Evolutionary conservation across 192 early-diverging fungal genomes (phyloP), one percentile per base, ranked within the genome.

Genomic region (Spizellomyces sp.): DNA sequence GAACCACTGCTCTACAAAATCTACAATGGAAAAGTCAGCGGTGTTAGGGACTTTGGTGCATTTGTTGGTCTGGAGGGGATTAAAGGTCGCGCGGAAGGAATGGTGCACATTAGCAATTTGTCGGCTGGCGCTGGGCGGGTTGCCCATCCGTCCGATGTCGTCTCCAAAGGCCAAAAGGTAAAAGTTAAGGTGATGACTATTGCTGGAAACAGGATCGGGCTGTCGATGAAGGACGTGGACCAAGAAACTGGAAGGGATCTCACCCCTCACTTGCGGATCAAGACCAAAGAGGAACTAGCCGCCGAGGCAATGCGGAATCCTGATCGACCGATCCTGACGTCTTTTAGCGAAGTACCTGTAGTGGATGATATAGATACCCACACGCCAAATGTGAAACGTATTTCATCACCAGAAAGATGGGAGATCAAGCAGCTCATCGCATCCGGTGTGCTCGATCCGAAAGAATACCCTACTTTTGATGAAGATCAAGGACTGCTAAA

Each of bases 361-460:
- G 67, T 79, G 5, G 82, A 84, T 48, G 81, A 83, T 50, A 48
- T 73, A 4, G 77, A 76, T 57, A 78, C 79, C 0, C 73, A 70
- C 56, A 69, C 56, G 15, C 27, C 70, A 15, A 71, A 70, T 27
- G 67, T 77, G 4, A 96, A 99, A 76, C 88, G 98, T 3, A 84
- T 98, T 67, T 91, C 95, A 9, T 97, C 95, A 9, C 95, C 95
- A 0, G 96, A 98, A 75, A 88, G 93, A 42, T 99, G 92, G 90
- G 98, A 99, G 78, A 89, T 98, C 67, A 95, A 98, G 78, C 98
- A 99, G 77, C 79, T 99, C 45, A 96, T 97, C 74, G 95, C 98
- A 0, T 93, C 95, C 5, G 98, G 98, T 48, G 95, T 90, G 5
- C 79, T 95, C 19, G 86, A 94, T 69, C 84, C 90, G 4, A 81